These are phyloP conservation scores for Daedaleopsis sinensis DNA, from an alignment of 768 basidiomycete species.

Conservation along the genomic window DNA sequence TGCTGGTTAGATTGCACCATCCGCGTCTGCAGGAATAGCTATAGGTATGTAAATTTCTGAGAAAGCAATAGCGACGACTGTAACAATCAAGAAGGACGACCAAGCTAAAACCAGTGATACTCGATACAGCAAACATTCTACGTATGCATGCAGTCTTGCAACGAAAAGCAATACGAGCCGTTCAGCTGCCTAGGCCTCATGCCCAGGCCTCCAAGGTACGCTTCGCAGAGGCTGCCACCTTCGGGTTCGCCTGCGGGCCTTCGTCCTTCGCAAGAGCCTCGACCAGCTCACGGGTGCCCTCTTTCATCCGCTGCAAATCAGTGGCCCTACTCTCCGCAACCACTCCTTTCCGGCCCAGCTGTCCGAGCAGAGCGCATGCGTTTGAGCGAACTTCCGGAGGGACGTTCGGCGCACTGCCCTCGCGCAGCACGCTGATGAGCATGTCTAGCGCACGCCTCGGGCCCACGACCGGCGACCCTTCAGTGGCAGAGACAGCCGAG, in stretches of 20 bases:
- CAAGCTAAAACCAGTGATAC: background rate
- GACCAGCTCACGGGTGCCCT: constrained; percentile 50
- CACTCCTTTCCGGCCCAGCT: constrained; percentile 56
- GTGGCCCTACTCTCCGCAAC: constrained; percentile 42
- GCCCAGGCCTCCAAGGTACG: constrained; percentile 46
- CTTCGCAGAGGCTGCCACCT: constrained; percentile 43
- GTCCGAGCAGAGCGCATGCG: constrained; percentile 70
- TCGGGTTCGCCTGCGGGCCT: constrained; percentile 36
- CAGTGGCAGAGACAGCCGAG: constrained; percentile 35
- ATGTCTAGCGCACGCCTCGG: constrained; percentile 69
- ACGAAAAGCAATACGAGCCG: background rate
- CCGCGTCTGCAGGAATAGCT: no score
- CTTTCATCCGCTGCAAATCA: constrained; percentile 51
- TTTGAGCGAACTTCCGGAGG: constrained; percentile 81
- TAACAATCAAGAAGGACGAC: background rate
- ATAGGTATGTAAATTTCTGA: no score
- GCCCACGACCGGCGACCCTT: constrained; percentile 47
- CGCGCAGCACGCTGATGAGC: constrained; percentile 63
- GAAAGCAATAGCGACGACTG: no score
- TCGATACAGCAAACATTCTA: background rate
- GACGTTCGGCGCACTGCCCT: constrained; percentile 47
- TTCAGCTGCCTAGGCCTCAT: background rate
- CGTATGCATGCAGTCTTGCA: background rate
- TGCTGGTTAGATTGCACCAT: no score
- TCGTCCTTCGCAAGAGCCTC: constrained; percentile 43